A percentile compares a stretch with the other conserved stretches of the same genome.
Conservation (phyloP, 257 asterid genomes). For the Fraxinus cuspidata region DNA sequence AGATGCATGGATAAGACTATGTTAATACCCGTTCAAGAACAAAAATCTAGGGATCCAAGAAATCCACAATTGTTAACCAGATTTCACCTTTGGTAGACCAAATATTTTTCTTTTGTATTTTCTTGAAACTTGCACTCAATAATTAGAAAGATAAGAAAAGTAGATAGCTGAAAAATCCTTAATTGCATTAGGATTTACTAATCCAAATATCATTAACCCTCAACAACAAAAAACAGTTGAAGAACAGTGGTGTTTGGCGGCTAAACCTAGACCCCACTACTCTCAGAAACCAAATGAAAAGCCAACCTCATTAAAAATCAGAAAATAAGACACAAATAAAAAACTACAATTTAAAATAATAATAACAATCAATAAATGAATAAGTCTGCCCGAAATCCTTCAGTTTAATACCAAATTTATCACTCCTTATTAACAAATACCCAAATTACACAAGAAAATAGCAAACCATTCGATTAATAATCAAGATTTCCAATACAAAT, state of each 20-base stretch:
- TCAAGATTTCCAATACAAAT: neutral
- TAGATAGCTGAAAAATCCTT: neutral
- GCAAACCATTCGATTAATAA: neutral
- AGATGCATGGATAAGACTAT: neutral
- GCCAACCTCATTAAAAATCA: slow-evolving; percentile 7
- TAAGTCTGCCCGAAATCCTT: neutral
- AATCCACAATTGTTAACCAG: neutral
- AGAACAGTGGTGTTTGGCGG: neutral
- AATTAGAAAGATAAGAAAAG: neutral
- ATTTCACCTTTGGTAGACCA: slow-evolving; percentile 18
- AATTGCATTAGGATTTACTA: neutral
- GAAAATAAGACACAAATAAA: neutral
- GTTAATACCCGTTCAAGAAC: neutral
- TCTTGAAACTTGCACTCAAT: neutral
- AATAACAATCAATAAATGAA: neutral
- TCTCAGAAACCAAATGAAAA: slow-evolving; percentile 18
- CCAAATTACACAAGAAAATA: neutral
- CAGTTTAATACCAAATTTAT: slow-evolving; percentile 28
- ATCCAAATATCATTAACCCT: neutral
- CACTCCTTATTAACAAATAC: slow-evolving; percentile 25
- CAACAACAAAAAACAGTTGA: slow-evolving; percentile 1
- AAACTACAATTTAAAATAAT: neutral
- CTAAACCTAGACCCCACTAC: slow-evolving; percentile 34
- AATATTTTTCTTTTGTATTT: neutral
- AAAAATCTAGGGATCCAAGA: slow-evolving; percentile 15